Conservation (phyloP, 116 monocot genomes). For the Papilionanthe hybrid region DNA sequence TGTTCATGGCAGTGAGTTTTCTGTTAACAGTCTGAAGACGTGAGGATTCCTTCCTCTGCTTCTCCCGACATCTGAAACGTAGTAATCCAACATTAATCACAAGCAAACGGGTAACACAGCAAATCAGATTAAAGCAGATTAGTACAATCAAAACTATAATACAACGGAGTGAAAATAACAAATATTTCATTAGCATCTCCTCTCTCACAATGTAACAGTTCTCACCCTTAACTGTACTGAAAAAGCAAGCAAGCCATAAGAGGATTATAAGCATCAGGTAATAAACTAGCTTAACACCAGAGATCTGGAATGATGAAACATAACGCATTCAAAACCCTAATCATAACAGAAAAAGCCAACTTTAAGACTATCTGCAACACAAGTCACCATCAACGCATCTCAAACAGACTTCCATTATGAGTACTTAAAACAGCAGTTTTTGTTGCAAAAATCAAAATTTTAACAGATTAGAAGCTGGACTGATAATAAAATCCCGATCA, state of each 20-base stretch:
- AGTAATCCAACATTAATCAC: not conserved
- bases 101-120: not conserved
- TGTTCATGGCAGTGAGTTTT: constrained; percentile 16
- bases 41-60: constrained; percentile 16
- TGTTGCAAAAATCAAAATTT: not conserved
- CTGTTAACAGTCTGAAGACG: constrained; percentile 15
- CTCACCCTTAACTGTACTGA: not conserved
- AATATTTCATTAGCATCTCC: no score
- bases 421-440: not conserved
- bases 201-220: no score
- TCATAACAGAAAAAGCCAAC: not conserved
- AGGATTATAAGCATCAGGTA: not conserved
- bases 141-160: no score
- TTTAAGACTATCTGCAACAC: not conserved
- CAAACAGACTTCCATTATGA: not conserved
- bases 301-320: not conserved
- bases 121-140: not conserved
- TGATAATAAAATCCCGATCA: not conserved
- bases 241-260: not conserved
- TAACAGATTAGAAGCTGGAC: not conserved
- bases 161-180: no score
- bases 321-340: not conserved
- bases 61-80: constrained; percentile 11
- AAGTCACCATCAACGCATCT: no score
- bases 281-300: no score